Evolutionary conservation across 2,329 filamentous ascomycete genomes (phyloP).

Genomic region (Aspergillus clavatus): DNA sequence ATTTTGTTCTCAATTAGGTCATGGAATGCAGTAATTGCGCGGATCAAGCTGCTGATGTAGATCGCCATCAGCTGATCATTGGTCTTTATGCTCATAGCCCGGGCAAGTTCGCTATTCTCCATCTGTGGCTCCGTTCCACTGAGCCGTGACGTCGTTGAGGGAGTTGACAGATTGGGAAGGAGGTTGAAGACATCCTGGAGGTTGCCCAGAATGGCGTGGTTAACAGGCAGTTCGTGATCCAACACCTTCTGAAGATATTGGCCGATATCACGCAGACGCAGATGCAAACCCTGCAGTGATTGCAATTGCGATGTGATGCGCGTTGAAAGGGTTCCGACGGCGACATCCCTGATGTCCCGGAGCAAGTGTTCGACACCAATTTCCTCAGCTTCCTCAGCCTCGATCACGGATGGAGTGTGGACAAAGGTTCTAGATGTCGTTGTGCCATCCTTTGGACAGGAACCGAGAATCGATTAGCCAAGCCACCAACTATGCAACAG

Average conservation of each 20-base stretch:
- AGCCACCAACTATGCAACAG: not conserved
- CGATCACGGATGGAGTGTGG: conserved; percentile 95
- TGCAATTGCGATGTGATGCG: conserved; percentile 97
- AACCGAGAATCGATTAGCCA: no score
- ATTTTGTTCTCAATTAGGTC: conserved; percentile 99
- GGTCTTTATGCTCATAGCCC: conserved; percentile 97
- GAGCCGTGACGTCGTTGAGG: conserved; percentile 56
- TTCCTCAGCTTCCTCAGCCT: conserved; percentile 97
- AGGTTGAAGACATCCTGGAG: conserved; percentile 99
- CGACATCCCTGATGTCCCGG: conserved; percentile 95
- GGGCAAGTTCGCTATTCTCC: conserved; percentile 79
- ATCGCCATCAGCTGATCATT: conserved; percentile 99
- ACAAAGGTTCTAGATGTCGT: conserved; percentile 97
- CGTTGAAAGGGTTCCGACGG: conserved; percentile 91
- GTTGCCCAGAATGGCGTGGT: conserved; percentile 94
- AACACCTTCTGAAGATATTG: conserved; percentile 94
- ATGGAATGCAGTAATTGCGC: conserved; percentile 97
- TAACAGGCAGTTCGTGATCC: conserved; percentile 86
- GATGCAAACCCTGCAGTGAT: conserved; percentile 90
- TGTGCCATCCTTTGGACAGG: conserved; percentile 66
- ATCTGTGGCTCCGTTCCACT: conserved; percentile 54
- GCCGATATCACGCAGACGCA: conserved; percentile 91
- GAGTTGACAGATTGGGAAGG: conserved; percentile 88
- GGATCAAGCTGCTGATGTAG: conserved; percentile 92
- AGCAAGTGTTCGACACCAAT: conserved; percentile 97